These are phyloP conservation scores for Zygoascus biomembranicola DNA, from an alignment of 805 yeast species.

Conservation along the genomic window DNA sequence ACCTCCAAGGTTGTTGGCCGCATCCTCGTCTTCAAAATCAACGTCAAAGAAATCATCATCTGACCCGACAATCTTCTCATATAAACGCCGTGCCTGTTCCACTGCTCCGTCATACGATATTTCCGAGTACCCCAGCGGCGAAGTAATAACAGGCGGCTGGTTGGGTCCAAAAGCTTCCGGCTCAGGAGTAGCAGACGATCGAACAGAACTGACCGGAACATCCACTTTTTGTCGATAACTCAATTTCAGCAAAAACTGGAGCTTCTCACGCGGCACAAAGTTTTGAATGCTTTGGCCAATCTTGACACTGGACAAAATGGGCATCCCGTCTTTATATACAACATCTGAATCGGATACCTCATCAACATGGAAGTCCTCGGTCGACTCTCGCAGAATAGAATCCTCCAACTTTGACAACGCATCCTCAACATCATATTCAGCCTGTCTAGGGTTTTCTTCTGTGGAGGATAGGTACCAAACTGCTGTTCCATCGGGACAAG, in stretches of 20 bases:
- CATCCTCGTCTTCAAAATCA: constrained; percentile 91
- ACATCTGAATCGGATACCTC: constrained; percentile 51
- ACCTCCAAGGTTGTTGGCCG: background rate
- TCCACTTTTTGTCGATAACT: constrained; percentile 45
- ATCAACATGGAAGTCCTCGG: constrained; percentile 47
- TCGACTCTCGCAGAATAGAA: constrained; percentile 71
- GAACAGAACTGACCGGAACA: constrained; percentile 7
- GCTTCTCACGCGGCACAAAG: constrained; percentile 72
- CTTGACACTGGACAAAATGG: constrained; percentile 70
- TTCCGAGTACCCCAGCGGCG: constrained; percentile 33
- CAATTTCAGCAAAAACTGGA: constrained; percentile 53
- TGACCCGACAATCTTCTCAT: constrained; percentile 76
- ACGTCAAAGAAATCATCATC: constrained; percentile 95
- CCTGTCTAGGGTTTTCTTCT: constrained; percentile 54
- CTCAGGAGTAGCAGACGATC: constrained; percentile 6
- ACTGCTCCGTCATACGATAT: constrained; percentile 87
- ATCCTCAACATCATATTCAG: constrained; percentile 67
- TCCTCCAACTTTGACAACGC: constrained; percentile 77
- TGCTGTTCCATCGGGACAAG: constrained; percentile 78
- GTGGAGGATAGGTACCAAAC: constrained; percentile 84
- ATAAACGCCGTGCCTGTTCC: constrained; percentile 68
- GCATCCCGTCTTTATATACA: constrained; percentile 48
- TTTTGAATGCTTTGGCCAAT: constrained; percentile 79
- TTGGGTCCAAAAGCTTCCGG: constrained; percentile 1
- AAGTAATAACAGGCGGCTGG: constrained; percentile 5